Percentiles rank a stretch among this genome's conserved stretches.
These are phyloP conservation scores for Hyparrhenia diplandra DNA, from an alignment of 176 grass and related monocot genomes.

Conservation along the genomic window DNA sequence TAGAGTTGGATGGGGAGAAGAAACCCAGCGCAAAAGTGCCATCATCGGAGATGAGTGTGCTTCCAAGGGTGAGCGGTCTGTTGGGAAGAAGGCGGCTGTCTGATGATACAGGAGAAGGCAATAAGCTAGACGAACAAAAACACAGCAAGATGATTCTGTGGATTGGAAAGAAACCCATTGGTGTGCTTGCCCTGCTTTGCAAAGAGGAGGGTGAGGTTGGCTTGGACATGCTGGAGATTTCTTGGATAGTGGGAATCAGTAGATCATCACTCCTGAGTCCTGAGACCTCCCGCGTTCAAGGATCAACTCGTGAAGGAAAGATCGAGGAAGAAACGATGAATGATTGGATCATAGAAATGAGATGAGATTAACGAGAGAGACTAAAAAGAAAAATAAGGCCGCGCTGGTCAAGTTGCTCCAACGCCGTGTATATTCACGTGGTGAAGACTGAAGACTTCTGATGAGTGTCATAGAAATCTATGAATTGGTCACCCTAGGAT, in stretches of 20 bases:
- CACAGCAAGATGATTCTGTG: neutral
- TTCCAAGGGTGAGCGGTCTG: neutral
- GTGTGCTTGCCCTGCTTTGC: neutral
- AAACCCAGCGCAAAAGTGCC: neutral
- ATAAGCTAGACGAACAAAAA: neutral
- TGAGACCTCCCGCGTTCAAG: neutral
- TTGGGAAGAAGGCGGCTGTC: neutral
- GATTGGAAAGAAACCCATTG: neutral
- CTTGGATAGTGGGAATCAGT: neutral
- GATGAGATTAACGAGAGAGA: neutral
- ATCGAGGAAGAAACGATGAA: neutral
- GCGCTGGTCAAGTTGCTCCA: neutral
- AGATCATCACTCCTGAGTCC: neutral
- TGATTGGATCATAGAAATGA: neutral
- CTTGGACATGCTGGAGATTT: neutral
- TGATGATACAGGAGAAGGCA: neutral
- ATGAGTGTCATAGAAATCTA: no score
- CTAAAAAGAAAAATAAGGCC: neutral
- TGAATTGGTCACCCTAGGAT: no score
- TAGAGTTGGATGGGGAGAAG: neutral
- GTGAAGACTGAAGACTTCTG: no score
- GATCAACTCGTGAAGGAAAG: neutral
- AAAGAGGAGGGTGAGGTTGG: no score
- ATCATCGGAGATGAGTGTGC: neutral
- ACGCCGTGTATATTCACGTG: no score